phyloP scores from a whole-genome alignment of 2,329 filamentous ascomycete genomes.

The Verticillium nonalfalfae region DNA sequence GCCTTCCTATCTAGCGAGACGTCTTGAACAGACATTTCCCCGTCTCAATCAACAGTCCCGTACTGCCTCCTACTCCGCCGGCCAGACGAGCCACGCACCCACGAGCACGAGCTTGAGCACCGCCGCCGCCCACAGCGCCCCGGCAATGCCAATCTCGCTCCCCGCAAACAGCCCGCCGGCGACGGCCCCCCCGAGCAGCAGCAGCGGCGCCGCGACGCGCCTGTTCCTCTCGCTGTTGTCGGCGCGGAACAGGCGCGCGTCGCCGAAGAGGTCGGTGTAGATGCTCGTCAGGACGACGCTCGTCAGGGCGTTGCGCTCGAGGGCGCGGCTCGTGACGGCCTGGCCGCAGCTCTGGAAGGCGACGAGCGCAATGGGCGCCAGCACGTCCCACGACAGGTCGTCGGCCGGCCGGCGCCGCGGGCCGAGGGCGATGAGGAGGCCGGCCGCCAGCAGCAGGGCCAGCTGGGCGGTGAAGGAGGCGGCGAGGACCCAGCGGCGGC shows the following conservation, averaged over 20 bases:
- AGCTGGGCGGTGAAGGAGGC: constrained; percentile 50
- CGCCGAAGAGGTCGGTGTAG: constrained; percentile 75
- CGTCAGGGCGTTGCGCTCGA: constrained; percentile 65
- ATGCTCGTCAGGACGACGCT: constrained; percentile 77
- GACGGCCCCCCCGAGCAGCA: constrained; percentile 43
- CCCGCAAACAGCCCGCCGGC: constrained; percentile 43
- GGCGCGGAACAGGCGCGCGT: constrained; percentile 40
- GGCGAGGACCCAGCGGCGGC: constrained; percentile 59
- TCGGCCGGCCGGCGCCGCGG: constrained; percentile 30
- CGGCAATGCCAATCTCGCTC: constrained; percentile 39
- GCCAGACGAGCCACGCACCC: constrained; percentile 56
- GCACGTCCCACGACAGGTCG: constrained; percentile 49
- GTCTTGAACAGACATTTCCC: too few relatives aligned
- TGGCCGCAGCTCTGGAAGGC: constrained; percentile 76
- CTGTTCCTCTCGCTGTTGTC: constrained; percentile 45
- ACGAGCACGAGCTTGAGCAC: constrained; percentile 50
- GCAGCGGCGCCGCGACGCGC: constrained; percentile 39
- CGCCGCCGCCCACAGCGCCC: constrained; percentile 54
- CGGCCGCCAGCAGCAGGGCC: constrained; percentile 42
- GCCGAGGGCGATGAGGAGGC: constrained; percentile 28
- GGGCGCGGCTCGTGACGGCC: constrained; percentile 64
- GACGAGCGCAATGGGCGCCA: constrained; percentile 61
- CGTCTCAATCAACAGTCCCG: too few relatives aligned
- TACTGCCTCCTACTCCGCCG: constrained; percentile 24
- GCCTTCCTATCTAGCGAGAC: too few relatives aligned